Evolutionary conservation across 495 filamentous ascomycete species (phyloP).

Genomic region (Hypoxylon trugodes): DNA sequence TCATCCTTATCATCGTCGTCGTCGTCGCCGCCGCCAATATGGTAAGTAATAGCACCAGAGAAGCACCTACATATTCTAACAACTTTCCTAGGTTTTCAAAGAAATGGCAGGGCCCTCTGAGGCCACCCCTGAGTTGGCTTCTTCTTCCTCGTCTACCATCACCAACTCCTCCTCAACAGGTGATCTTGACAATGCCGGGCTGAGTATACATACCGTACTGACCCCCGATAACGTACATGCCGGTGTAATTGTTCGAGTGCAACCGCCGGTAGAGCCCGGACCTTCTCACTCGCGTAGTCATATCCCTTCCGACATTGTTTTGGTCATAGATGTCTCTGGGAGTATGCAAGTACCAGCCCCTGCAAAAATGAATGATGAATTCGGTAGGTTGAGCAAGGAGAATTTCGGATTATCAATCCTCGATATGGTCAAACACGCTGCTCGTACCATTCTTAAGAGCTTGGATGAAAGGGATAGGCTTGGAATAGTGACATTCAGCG

Average conservation of each 20-base stretch:
- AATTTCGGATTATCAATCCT: conserved; percentile 50
- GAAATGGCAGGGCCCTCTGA: neutral
- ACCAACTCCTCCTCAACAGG: neutral
- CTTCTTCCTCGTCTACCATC: no score
- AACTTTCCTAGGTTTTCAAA: conserved; percentile 1
- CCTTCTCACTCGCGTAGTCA: conserved; percentile 30
- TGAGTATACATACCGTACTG: conserved; percentile 46
- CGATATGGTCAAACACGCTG: conserved; percentile 57
- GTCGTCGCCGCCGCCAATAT: neutral
- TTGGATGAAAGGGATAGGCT: conserved; percentile 52
- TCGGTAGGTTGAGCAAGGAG: conserved; percentile 31
- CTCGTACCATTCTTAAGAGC: conserved; percentile 53
- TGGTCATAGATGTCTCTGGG: conserved; percentile 57
- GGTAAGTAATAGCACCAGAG: conserved; percentile 10
- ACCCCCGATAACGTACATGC: no score
- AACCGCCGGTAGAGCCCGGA: conserved; percentile 45
- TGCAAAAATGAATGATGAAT: conserved; percentile 37
- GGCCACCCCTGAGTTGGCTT: no score
- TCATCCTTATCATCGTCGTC: no score
- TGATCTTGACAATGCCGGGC: conserved; percentile 4
- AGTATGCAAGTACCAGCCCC: conserved; percentile 52
- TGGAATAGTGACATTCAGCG: conserved; percentile 56
- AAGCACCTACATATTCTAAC: neutral
- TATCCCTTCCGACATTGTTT: conserved; percentile 55
- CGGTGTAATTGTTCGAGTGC: conserved; percentile 50